Evolutionary conservation across 2,329 filamentous ascomycete genomes (phyloP), one percentile per base, ranked within the genome.

Genomic region (Didymella glomerata): DNA sequence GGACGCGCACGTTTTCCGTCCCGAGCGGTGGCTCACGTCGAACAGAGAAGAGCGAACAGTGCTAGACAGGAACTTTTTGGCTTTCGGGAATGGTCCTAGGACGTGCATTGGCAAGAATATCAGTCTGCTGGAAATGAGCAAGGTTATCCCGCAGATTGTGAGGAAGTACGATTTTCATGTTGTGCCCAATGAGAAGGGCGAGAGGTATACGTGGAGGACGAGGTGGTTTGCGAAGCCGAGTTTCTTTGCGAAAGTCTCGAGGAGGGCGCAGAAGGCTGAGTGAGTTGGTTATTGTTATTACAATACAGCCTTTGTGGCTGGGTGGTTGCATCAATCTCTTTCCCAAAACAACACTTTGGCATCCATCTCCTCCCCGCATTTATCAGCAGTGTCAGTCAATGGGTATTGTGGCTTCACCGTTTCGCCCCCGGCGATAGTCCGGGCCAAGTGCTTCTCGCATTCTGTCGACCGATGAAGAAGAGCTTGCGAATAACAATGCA

Each of bases 11-110:
- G 61, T 70, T 0, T 83, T 77, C 60, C 60, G 69, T 13, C 82
- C 81, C 0, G 79, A 82, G 59, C 68, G 82, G 9, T 84, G 81
- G 82, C 46, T 66, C 10, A 57, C 36, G 2, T 20, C 47, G 0
- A 47, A 59, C 16, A 20, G 44, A 2, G 64, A 64, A n/a, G 27
- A 57, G 36, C 60, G 47, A 9, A 46, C 36, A 0, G n/a, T 36
- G 2, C 34, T 67, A 41, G 57, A 67, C 13, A 49, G 56, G 4
- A 57, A 63, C 4, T 59, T 63, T 18, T 10, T 66, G 20, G 28
- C 63, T 13, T 73, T 73, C 56, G 70, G 68, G 5, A 41, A 46
- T 8, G 70, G 70, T 1, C 41, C 62, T 1, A 45, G 68, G 7
- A 65, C 60, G 2, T 71, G 70, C 38, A 51, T 69, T 24, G 68